Base-by-base conservation (phyloP, 1,139 yeast species). In the Yamadazyma dushanensis region DNA sequence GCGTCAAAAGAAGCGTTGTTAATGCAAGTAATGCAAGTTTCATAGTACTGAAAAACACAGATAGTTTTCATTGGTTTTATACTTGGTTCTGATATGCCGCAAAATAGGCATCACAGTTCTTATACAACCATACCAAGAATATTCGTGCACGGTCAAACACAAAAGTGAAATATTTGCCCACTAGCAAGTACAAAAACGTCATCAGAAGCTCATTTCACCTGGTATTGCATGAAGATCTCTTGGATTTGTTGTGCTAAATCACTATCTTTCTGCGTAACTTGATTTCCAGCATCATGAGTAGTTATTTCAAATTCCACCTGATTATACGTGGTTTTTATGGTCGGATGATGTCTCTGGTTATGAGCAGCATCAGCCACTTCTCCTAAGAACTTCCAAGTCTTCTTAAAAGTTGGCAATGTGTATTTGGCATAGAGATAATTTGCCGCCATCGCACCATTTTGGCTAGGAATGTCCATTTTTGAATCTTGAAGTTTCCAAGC, bases 261-360 rank as follows among this genome's bases (percentile, higher is more conserved):
- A 26, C 84, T 49, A 51, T 86, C 96, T 22, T 70, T 53, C 13
- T 71, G 70, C 4, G 86, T 75, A 11, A 86, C 54, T 4, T 74
- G 73, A 27, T 69, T 68, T 0, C 63, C 67, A 0, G 69, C 63
- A 50, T 86, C 95, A 51, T 86, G 95, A 0, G 95, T 86, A 3
- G 83, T 76, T 28, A 85, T 57, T 20, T 69, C 66, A 3, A 86
- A 48, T 10, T 65, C 63, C 0, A 85, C 87, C 29, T 63, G 59
- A 47, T 80, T 85, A 51, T 85, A 86, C 0, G 79, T 70, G 2
- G 82, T 82, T 1, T 64, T 64, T 4, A 83, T 77, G 0, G 79
- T 77, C 0, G 95, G 95, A 53, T 87, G 96, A 50, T 87, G 95
- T 18, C 79, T 82, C 50, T 66, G 59, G 1, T 63, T 49, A 51